Evolutionary conservation across 371 early-diverging fungal species (phyloP).

Genomic region (Mortierella sp.): DNA sequence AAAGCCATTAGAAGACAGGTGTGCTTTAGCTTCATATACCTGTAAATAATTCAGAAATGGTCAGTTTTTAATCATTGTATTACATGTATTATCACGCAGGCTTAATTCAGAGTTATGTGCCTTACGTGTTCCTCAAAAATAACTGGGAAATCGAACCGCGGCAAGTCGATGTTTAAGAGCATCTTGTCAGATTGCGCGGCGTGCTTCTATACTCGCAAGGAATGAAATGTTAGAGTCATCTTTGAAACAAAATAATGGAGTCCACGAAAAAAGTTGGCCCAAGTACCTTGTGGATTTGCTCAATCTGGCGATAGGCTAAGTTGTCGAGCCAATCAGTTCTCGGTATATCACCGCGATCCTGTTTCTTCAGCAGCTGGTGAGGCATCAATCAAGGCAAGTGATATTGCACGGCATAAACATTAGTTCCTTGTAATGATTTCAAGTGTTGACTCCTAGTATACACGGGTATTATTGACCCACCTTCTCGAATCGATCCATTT

Average conservation of each 20-base stretch:
- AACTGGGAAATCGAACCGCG: conserved; percentile 94
- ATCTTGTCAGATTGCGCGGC: conserved; percentile 68
- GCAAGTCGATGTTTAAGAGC: conserved; percentile 88
- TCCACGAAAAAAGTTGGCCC: not conserved
- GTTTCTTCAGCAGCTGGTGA: conserved; percentile 79
- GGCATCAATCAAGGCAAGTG: not conserved
- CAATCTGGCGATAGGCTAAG: conserved; percentile 86
- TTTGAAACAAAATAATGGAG: not conserved
- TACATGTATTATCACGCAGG: no score
- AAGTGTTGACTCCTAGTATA: not conserved
- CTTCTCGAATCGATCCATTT: conserved; percentile 91
- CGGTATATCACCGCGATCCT: conserved; percentile 88
- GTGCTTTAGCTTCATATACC: conserved; percentile 29
- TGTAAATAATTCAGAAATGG: not conserved
- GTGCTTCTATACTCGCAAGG: conserved; percentile 58
- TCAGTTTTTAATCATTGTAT: not conserved
- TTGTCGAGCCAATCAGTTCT: conserved; percentile 93
- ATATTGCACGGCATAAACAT: not conserved
- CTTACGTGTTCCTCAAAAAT: conserved; percentile 86
- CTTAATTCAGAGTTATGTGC: not conserved
- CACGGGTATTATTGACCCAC: conserved; percentile 46
- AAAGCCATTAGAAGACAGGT: conserved; percentile 8
- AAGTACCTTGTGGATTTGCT: conserved; percentile 77
- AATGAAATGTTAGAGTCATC: not conserved
- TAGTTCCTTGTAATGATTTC: not conserved